Evolutionary conservation across 352 stramenopile species (phyloP).

Genomic region (Pythium periplocum): DNA sequence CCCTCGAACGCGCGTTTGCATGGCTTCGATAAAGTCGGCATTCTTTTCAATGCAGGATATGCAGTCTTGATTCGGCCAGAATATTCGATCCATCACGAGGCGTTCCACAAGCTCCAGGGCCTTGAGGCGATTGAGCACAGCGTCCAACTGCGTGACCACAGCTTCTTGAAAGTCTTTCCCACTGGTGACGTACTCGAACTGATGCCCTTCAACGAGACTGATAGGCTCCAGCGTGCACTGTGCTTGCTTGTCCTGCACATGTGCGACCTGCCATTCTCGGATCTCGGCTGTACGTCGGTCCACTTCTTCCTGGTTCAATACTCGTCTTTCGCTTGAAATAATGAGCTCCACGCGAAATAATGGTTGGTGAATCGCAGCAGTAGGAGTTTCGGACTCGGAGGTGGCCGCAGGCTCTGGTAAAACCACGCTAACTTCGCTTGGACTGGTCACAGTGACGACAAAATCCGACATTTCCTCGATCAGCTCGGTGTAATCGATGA

Average conservation of each 20-base stretch:
- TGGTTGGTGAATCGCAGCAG: slow-evolving; percentile 37
- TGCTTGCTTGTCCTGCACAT: slow-evolving; percentile 39
- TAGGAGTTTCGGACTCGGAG: neutral
- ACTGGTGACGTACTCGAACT: slow-evolving; percentile 78
- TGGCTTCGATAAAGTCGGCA: slow-evolving; percentile 45
- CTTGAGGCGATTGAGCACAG: slow-evolving; percentile 70
- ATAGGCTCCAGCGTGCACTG: slow-evolving; percentile 57
- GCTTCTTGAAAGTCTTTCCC: slow-evolving; percentile 62
- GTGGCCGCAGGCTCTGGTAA: slow-evolving; percentile 2
- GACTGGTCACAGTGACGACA: slow-evolving; percentile 40
- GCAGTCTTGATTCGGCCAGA: slow-evolving; percentile 92
- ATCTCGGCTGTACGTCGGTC: slow-evolving; percentile 51
- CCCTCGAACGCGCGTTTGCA: slow-evolving; percentile 46
- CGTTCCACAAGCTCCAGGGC: slow-evolving; percentile 89
- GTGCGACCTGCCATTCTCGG: slow-evolving; percentile 50
- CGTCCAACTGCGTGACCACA: slow-evolving; percentile 76
- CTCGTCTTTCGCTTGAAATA: slow-evolving; percentile 44
- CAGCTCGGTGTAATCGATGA: slow-evolving; percentile 57
- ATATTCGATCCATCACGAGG: slow-evolving; percentile 93
- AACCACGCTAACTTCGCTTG: slow-evolving; percentile 37
- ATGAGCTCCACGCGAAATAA: slow-evolving; percentile 72
- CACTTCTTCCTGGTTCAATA: slow-evolving; percentile 55
- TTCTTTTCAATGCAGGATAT: slow-evolving; percentile 79
- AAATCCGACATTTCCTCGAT: slow-evolving; percentile 68
- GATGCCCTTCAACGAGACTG: slow-evolving; percentile 32